phyloP scores from a whole-genome alignment of 2,329 filamentous ascomycete genomes.

The Fusarium decemcellulare region DNA sequence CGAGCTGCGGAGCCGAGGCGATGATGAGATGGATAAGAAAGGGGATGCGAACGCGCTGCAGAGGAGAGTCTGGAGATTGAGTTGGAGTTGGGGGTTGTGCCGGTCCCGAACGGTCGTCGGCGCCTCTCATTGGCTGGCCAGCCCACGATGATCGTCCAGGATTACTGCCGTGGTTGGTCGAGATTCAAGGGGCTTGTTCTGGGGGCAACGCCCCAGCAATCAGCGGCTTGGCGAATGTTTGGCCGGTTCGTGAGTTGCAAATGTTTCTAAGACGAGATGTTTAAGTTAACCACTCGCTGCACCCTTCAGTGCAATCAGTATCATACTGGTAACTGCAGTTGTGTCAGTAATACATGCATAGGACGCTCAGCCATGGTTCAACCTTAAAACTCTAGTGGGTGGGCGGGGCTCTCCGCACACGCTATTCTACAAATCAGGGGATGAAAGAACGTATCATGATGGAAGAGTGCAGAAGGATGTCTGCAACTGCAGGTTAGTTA shows the following conservation, averaged over 20 bases:
- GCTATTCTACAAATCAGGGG: too few species aligned
- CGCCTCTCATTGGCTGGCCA: conserved; percentile 30
- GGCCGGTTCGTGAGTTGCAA: not conserved
- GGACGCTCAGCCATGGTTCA: conserved; percentile 31
- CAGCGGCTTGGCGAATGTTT: not conserved
- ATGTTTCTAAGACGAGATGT: not conserved
- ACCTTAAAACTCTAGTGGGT: conserved; percentile 23
- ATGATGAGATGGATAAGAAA: conserved; percentile 7
- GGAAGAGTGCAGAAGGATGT: too few species aligned
- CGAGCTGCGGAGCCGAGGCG: conserved; percentile 16
- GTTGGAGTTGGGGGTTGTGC: conserved; percentile 24
- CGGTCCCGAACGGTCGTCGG: conserved; percentile 16
- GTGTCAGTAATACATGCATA: too few species aligned
- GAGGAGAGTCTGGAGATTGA: conserved; percentile 11
- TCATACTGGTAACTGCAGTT: too few species aligned
- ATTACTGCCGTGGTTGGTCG: conserved; percentile 3
- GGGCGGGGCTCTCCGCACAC: too few species aligned
- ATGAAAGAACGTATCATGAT: too few species aligned
- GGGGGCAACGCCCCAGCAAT: not conserved
- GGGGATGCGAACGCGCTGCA: not conserved
- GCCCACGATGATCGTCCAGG: conserved; percentile 35
- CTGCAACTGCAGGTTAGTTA: too few species aligned
- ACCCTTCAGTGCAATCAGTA: too few species aligned
- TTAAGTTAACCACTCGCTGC: too few species aligned
- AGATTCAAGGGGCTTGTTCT: not conserved